Evolutionary conservation across 257 asterid species (phyloP).

Genomic region (Jaltomata sinuosa): DNA sequence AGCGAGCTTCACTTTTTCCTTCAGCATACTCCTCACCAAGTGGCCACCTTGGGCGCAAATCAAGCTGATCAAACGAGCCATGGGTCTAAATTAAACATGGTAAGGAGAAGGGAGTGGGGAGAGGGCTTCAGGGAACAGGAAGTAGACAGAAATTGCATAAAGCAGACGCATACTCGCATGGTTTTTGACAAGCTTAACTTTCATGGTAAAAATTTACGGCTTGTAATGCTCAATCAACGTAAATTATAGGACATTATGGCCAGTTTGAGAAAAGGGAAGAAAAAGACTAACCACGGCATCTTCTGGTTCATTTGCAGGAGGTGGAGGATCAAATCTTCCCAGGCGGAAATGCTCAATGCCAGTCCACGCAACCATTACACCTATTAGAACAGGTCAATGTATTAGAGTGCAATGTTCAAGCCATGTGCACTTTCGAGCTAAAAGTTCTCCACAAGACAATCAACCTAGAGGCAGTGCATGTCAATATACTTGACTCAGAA

Average conservation of each 20-base stretch:
- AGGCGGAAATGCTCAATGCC: conserved; percentile 83
- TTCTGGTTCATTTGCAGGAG: conserved; percentile 77
- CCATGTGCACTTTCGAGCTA: background rate
- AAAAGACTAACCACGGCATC: conserved; percentile 55
- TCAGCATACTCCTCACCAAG: conserved; percentile 77
- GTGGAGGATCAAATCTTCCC: conserved; percentile 97
- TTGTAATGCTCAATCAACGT: background rate
- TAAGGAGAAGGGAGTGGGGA: background rate
- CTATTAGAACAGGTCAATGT: conserved; percentile 19
- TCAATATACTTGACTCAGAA: background rate
- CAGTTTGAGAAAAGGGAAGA: background rate
- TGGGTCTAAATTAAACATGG: background rate
- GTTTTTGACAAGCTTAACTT: background rate
- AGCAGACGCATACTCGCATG: background rate
- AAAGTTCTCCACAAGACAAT: background rate
- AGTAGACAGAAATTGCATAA: background rate
- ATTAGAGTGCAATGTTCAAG: background rate
- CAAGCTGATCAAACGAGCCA: conserved; percentile 45
- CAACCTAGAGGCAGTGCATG: background rate
- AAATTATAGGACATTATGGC: background rate
- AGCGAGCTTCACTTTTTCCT: conserved; percentile 93
- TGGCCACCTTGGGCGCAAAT: conserved; percentile 97
- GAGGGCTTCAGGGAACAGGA: background rate
- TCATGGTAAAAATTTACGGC: background rate
- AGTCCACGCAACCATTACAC: conserved; percentile 97